phyloP scores from a whole-genome alignment of 129 eudicot species.

The Gnaphalium uliginosum region DNA sequence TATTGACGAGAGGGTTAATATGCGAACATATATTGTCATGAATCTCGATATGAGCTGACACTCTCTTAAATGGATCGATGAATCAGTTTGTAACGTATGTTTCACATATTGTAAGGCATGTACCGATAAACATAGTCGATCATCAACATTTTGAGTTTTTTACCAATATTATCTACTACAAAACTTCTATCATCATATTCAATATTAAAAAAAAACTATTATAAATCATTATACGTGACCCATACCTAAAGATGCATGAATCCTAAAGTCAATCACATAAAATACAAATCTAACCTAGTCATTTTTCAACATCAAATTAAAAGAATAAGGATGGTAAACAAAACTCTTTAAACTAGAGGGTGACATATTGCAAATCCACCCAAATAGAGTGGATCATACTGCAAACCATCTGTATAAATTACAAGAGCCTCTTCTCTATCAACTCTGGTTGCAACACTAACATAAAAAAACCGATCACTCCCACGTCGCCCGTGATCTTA shows the following conservation, averaged over 20 bases:
- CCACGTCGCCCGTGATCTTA: slow-evolving; percentile 30
- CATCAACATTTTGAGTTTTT: too few species aligned
- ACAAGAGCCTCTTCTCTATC: slow-evolving; percentile 35
- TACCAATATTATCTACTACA: too few species aligned
- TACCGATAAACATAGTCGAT: too few species aligned
- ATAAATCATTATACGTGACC: not conserved
- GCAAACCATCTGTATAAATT: slow-evolving; percentile 52
- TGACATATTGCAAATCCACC: not conserved
- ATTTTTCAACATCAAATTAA: not conserved
- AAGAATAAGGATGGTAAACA: not conserved
- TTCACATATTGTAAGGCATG: too few species aligned
- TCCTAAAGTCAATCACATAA: not conserved
- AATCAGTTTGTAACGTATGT: too few species aligned
- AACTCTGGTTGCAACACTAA: slow-evolving; percentile 63
- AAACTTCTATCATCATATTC: too few species aligned
- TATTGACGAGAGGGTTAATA: too few species aligned
- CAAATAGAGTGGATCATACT: slow-evolving; percentile 30
- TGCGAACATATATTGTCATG: too few species aligned
- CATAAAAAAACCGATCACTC: slow-evolving; percentile 13
- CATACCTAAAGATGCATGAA: not conserved
- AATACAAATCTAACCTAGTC: not conserved
- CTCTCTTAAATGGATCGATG: too few species aligned
- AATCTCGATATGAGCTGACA: too few species aligned
- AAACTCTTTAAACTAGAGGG: slow-evolving; percentile 6
- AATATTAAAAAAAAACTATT: too few species aligned